Base-by-base conservation (phyloP, 2,329 filamentous ascomycete species). In the Pezicula radicicola region DNA sequence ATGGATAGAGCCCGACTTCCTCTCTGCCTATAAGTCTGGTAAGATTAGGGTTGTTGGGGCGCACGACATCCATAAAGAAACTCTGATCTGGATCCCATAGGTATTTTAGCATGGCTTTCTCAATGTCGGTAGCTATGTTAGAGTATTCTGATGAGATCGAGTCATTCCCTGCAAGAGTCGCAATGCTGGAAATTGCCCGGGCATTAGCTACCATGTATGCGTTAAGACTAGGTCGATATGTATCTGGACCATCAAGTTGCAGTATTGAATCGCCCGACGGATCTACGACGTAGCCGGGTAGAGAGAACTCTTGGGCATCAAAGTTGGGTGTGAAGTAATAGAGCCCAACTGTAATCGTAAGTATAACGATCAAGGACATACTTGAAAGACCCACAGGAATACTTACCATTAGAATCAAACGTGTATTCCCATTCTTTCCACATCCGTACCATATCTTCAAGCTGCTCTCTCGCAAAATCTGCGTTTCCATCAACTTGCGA, bases 191-290 rank as follows among this genome's bases (percentile, higher is more conserved):
- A 42, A 76, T 74, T 3, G 71, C 72, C 28, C 65, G 60, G 1
- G 72, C 71, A 53, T 70, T 70, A 10, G 71, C 72, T 25, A 71
- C 69, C 66, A 74, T 74, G 49, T 75, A 75, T 3, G 70, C 65
- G 47, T 75, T 75, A 56, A 71, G 68, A 18, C 66, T 72, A 3
- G 73, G 72, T 12, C 72, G 65, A 49, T 70, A 75, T 3, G 72
- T 72, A 25, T 72, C 62, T 2, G 71, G 72, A 6, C 72, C 73
- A 44, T 70, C 61, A 18, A 64, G 62, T 50, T 61, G 62, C 41
- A 69, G 54, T 18, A 63, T 57, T 51, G 62, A 63, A 36, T 68
- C 57, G 12, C 60, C 63, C 13, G 46, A 51, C 4, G 63, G 59
- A 16, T 61, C 61, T 2, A 63, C 68, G 4, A 73, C 59, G 45